A percentile compares a stretch with the other conserved stretches of the same genome.
These are phyloP conservation scores for Rutidosis leptorrhynchoides DNA, from an alignment of 129 eudicot species.

Conservation along the genomic window DNA sequence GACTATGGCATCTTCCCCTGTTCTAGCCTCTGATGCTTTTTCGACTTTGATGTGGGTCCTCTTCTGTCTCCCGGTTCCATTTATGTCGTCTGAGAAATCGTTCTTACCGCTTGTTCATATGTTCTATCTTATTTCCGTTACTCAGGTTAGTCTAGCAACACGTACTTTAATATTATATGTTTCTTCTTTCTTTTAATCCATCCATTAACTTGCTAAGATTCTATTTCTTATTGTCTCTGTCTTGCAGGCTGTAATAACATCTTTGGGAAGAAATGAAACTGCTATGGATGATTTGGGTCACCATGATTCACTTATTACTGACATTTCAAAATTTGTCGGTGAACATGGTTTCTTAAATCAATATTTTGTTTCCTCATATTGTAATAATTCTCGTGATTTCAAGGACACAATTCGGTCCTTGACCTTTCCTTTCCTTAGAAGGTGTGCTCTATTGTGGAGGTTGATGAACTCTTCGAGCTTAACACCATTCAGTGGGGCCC, in stretches of 20 bases:
- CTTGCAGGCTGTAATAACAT: conserved; percentile 60
- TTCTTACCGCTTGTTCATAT: conserved; percentile 75
- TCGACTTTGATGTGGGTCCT: conserved; percentile 93
- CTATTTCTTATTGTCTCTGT: conserved; percentile 9
- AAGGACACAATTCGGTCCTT: conserved; percentile 55
- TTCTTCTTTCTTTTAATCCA: background rate
- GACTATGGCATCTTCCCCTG: conserved; percentile 72
- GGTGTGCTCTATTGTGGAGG: conserved; percentile 88
- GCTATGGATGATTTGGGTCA: conserved; percentile 34
- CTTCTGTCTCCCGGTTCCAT: conserved; percentile 78
- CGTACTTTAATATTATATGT: background rate
- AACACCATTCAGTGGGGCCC: conserved; percentile 58
- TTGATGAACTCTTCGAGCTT: conserved; percentile 49
- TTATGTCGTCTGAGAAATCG: conserved; percentile 62
- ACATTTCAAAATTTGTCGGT: conserved; percentile 47
- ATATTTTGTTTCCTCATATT: conserved; percentile 46
- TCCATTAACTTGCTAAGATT: conserved; percentile 1
- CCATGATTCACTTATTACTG: conserved; percentile 54
- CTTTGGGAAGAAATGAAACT: conserved; percentile 31
- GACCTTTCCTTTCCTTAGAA: conserved; percentile 73
- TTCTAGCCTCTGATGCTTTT: conserved; percentile 77
- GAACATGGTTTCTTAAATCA: conserved; percentile 37
- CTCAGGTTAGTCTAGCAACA: conserved; percentile 57
- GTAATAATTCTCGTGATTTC: conserved; percentile 44
- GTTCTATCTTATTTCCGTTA: conserved; percentile 57